Conservation (phyloP, 164 flowering plant genomes). For the Piper longum region DNA sequence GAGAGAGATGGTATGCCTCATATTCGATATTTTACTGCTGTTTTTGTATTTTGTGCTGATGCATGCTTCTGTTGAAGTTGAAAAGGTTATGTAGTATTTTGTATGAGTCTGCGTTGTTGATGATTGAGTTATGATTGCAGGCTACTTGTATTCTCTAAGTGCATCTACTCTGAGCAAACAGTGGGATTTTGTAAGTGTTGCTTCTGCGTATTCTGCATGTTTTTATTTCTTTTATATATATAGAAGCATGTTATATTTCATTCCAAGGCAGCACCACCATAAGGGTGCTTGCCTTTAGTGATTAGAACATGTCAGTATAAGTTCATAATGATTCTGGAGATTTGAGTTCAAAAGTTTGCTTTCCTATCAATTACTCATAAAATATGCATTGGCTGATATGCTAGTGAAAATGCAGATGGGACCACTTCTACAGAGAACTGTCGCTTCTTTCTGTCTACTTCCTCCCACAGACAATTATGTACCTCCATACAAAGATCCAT, state of each 20-base stretch:
- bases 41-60: not conserved
- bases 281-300: not conserved
- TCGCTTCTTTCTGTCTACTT: constrained; percentile 65
- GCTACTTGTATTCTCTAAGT: constrained; percentile 69
- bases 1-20: constrained; percentile 73
- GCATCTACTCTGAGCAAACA: constrained; percentile 84
- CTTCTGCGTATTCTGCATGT: constrained; percentile 4
- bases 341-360: not conserved
- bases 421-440: constrained; percentile 51
- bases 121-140: constrained; percentile 22
- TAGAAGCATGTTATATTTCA: no score
- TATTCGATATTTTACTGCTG: not conserved
- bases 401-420: constrained; percentile 57
- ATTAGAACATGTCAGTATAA: not conserved
- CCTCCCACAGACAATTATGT: constrained; percentile 75
- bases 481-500: constrained; percentile 83
- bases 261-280: not conserved
- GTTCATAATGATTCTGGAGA: not conserved
- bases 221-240: not conserved
- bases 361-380: not conserved
- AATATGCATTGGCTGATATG: not conserved
- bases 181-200: constrained; percentile 51
- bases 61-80: not conserved
- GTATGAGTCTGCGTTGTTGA: not conserved
- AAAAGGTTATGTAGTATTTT: not conserved